Conservation (phyloP, 1,284 basidiomycete genomes). For the Heterobasidion parviporum region DNA sequence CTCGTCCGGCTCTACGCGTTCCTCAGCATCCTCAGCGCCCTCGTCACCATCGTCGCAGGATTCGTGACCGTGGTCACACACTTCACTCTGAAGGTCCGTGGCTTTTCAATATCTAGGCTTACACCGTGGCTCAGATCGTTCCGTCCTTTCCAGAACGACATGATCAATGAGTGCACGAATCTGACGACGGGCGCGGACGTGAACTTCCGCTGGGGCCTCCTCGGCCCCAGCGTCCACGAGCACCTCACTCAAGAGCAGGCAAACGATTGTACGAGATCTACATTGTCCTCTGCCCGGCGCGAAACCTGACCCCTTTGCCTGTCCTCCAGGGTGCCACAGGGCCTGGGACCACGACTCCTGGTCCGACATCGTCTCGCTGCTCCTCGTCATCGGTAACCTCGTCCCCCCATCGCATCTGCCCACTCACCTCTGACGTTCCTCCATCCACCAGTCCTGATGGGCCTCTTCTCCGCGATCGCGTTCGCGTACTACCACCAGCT, state of each 20-base stretch:
- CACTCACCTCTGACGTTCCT: constrained; percentile 6
- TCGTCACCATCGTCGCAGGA: constrained; percentile 45
- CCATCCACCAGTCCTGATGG: constrained; percentile 33
- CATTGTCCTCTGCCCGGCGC: background rate
- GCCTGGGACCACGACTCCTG: constrained; percentile 53
- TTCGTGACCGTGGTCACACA: constrained; percentile 55
- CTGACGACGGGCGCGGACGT: constrained; percentile 12
- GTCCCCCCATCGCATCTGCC: background rate
- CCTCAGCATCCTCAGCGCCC: constrained; percentile 39
- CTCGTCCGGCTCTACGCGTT: constrained; percentile 51
- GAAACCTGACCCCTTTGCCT: background rate
- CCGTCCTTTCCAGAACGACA: constrained; percentile 29
- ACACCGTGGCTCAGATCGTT: background rate
- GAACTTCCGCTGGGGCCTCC: constrained; percentile 17
- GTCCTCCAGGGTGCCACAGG: constrained; percentile 39
- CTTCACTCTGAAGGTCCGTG: constrained; percentile 54
- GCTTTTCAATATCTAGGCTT: constrained; percentile 6
- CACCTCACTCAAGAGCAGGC: constrained; percentile 31
- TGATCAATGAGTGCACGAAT: constrained; percentile 29
- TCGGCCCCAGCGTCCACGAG: constrained; percentile 17
- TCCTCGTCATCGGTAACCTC: constrained; percentile 40
- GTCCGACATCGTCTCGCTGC: constrained; percentile 50
- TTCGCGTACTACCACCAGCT: constrained; percentile 64
- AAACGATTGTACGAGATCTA: constrained; percentile 30
- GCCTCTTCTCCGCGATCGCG: constrained; percentile 52